Percentiles rank a stretch among this genome's conserved stretches.
These are phyloP conservation scores for Apiospora rasikravindrae DNA, from an alignment of 2,329 filamentous ascomycete species.

Conservation along the genomic window DNA sequence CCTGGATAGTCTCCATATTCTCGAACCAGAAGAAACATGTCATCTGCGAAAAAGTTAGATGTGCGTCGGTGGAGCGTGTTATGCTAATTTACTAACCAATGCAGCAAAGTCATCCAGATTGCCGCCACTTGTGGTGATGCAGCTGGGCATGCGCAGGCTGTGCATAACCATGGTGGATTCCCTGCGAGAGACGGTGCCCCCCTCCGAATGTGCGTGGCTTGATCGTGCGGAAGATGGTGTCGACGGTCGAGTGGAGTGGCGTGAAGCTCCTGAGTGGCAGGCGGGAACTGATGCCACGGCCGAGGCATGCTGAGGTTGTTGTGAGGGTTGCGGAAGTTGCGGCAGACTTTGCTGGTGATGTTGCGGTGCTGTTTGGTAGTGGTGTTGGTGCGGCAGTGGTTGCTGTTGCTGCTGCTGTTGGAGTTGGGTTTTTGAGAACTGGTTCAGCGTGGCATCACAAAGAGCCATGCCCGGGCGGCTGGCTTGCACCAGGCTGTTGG, in stretches of 20 bases:
- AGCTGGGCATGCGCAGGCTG: conserved; percentile 73
- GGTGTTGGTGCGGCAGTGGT: conserved; percentile 12
- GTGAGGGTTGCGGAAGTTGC: conserved; percentile 22
- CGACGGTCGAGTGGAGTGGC: conserved; percentile 42
- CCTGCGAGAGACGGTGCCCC: conserved; percentile 40
- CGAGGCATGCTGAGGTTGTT: conserved; percentile 24
- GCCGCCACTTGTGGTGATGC: conserved; percentile 77
- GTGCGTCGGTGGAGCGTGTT: conserved; percentile 22
- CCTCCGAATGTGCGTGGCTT: conserved; percentile 36
- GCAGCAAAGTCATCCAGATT: conserved; percentile 84
- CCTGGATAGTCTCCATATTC: conserved; percentile 76
- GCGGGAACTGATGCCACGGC: conserved; percentile 29
- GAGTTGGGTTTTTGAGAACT: conserved; percentile 29
- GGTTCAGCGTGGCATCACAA: conserved; percentile 39
- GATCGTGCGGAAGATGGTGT: conserved; percentile 43
- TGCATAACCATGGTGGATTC: conserved; percentile 57
- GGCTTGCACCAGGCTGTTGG: conserved; percentile 41
- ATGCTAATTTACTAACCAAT: conserved; percentile 58
- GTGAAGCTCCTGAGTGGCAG: conserved; percentile 31
- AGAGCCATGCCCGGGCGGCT: conserved; percentile 38
- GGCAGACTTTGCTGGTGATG: conserved; percentile 28
- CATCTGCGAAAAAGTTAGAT: conserved; percentile 61
- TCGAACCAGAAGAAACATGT: conserved; percentile 99
- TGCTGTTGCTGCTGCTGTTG: conserved; percentile 22
- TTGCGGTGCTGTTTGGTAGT: conserved; percentile 30